Base-by-base conservation (phyloP, 768 basidiomycete species). In the Aureoboletus auriporus region DNA sequence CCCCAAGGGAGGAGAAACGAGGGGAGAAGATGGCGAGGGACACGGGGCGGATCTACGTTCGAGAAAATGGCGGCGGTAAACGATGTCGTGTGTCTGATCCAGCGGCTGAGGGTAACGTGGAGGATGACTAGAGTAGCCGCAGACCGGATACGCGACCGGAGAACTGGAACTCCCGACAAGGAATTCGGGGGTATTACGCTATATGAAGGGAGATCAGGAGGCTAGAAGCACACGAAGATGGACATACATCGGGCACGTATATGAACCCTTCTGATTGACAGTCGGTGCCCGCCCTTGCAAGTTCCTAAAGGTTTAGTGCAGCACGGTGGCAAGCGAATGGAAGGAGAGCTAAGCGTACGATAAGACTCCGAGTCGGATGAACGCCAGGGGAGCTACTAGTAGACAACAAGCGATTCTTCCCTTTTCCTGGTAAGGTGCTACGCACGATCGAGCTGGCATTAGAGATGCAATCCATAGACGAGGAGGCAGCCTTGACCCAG, bases 121-220 rank as follows among this genome's bases (percentile, higher is more conserved):
- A 52, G 62, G 56, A 38, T 50, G 60, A 39, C 65, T 67, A 12
- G 51, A 58, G 44, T 67, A 67, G 31, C 66, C 68, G 39, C 49
- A 50, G 23, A 59, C 59, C 5, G 67, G 65, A 27, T 64, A 65
- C 26, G 51, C 66, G 35, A 69, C 23, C 6, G 57, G 61, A 39
- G 68, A 69, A 42, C 51, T 57, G 11, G 68, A 67, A 37, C 61
- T 57, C 6, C 66, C 68, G 20, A 45, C 64, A 6, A 64, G 64
- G 44, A 67, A 67, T 45, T 64, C 64, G n/a, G 66, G 64, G 6
- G 62, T 59, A 30, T 58, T 27, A 34, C 58, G 35, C 56, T 63
- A 46, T 14, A 34, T 5, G 37, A 41, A 4, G 16, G 17, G 11
- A n/a, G 20, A 41, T 45, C 45, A 52, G 34, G 38, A 8, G 9